Conservation (phyloP, 352 stramenopile species). For the Phytopythium vexans region DNA sequence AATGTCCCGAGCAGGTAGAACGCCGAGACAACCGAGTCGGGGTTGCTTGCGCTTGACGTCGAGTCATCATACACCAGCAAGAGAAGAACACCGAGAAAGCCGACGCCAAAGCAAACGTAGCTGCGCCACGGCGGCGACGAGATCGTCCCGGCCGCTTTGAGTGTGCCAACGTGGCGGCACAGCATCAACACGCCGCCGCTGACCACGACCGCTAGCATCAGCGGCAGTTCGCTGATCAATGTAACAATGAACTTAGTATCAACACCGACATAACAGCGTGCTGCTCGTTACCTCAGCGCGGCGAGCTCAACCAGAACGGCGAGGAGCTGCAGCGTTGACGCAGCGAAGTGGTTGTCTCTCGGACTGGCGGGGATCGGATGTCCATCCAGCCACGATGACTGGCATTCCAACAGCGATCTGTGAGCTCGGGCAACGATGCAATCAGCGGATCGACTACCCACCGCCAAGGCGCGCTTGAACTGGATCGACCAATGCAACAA, state of each 20-base stretch:
- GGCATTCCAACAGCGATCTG: no score
- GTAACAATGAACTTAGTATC: not conserved
- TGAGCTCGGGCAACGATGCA: no score
- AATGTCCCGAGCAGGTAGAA: conserved; percentile 13
- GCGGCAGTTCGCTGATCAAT: conserved; percentile 5
- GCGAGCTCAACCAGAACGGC: conserved; percentile 4
- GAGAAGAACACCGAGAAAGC: not conserved
- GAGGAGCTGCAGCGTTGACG: conserved; percentile 3
- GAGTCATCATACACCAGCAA: not conserved
- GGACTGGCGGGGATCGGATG: not conserved
- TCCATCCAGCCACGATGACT: not conserved
- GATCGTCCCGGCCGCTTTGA: conserved; percentile 10
- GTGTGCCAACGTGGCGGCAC: conserved; percentile 10
- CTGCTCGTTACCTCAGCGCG: conserved; percentile 1
- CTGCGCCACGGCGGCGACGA: not conserved
- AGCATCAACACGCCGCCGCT: conserved; percentile 12
- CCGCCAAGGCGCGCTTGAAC: no score
- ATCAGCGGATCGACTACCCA: no score
- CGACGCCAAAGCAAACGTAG: conserved; percentile 4
- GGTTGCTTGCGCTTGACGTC: not conserved
- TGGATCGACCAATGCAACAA: no score
- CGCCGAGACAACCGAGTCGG: conserved; percentile 7
- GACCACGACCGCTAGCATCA: conserved; percentile 14
- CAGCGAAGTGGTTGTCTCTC: conserved; percentile 3
- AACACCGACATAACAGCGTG: not conserved